Conservation (phyloP, 306 rosid species). For the Acmispon strigosus region DNA sequence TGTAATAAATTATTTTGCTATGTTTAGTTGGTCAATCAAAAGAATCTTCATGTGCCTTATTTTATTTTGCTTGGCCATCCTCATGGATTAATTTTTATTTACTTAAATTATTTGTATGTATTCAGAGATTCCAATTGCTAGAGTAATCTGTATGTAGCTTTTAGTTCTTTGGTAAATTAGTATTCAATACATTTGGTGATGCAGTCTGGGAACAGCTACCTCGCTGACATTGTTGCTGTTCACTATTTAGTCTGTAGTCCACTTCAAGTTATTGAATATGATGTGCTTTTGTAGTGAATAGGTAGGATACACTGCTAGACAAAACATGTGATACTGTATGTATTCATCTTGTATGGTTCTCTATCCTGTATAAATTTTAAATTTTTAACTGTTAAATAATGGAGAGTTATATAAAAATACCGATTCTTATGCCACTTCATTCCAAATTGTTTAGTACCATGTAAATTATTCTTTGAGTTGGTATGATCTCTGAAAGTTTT, state of each 20-base stretch:
- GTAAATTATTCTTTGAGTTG: neutral
- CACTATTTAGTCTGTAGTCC: neutral
- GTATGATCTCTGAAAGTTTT: neutral
- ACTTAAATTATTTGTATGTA: neutral
- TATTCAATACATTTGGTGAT: neutral
- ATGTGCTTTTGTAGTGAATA: neutral
- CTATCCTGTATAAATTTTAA: neutral
- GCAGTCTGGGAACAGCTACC: neutral
- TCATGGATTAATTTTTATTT: neutral
- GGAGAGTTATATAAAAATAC: neutral
- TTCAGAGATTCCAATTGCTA: neutral
- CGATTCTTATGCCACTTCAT: neutral
- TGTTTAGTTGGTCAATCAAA: neutral
- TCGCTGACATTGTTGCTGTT: neutral
- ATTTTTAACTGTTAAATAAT: neutral
- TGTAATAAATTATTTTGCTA: neutral
- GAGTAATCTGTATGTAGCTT: neutral
- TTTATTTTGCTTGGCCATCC: neutral
- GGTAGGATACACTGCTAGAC: neutral
- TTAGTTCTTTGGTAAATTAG: neutral
- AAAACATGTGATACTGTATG: neutral
- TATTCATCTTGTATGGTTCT: neutral
- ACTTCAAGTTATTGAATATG: neutral
- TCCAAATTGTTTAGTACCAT: slow-evolving; percentile 2
- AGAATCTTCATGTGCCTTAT: neutral